A percentile compares a stretch with the other conserved stretches of the same genome.
phyloP scores from a whole-genome alignment of 2,329 filamentous ascomycete species.

The Diplodia mutila region DNA sequence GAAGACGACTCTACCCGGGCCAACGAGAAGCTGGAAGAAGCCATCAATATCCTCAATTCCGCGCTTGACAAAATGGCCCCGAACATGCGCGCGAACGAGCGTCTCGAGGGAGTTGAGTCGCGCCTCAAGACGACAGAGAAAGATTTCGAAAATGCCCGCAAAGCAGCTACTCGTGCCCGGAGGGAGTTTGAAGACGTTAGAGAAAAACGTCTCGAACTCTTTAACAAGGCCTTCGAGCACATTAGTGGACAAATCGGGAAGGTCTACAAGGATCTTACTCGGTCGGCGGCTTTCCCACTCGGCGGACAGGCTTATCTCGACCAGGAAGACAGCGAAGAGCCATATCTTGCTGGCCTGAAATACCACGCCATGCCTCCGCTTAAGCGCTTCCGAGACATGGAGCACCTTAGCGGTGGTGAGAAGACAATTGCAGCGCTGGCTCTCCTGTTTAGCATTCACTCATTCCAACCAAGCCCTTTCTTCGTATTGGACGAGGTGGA shows the following conservation, averaged over 20 bases:
- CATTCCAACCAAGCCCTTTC: conserved; percentile 92
- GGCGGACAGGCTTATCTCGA: conserved; percentile 88
- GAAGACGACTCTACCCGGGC: conserved; percentile 70
- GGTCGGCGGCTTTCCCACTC: conserved; percentile 87
- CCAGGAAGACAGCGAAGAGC: conserved; percentile 94
- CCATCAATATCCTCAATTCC: conserved; percentile 71
- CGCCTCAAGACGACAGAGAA: conserved; percentile 83
- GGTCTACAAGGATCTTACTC: conserved; percentile 94
- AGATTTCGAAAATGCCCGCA: conserved; percentile 85
- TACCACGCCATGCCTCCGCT: conserved; percentile 99
- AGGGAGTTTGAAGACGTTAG: conserved; percentile 85
- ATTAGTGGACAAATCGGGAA: conserved; percentile 93
- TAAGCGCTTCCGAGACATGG: conserved; percentile 99
- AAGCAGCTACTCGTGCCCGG: conserved; percentile 72
- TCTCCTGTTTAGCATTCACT: conserved; percentile 95
- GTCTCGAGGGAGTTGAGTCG: conserved; percentile 81
- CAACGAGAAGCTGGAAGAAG: conserved; percentile 77
- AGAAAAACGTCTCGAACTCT: conserved; percentile 81
- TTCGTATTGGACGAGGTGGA: conserved; percentile 99
- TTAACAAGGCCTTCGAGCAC: conserved; percentile 93
- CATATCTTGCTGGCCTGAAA: conserved; percentile 93
- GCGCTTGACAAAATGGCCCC: conserved; percentile 94
- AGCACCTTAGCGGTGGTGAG: conserved; percentile 93
- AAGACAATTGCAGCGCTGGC: conserved; percentile 98
- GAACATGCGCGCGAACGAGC: conserved; percentile 94